phyloP scores from a whole-genome alignment of 805 yeast species.

The Isabelozyma heimii region DNA sequence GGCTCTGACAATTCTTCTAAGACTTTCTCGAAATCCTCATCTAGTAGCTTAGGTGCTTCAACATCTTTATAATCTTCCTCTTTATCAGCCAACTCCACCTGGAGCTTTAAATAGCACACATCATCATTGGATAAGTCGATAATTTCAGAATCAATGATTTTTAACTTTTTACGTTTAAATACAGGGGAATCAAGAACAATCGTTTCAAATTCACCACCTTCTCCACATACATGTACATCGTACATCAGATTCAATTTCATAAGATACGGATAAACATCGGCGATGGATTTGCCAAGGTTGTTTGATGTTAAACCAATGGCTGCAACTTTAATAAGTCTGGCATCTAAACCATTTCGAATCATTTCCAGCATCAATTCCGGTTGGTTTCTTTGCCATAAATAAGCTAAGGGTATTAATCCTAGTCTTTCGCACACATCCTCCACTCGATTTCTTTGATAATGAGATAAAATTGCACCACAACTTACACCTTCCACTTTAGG shows the following conservation, averaged over 20 bases:
- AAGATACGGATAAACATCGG: constrained; percentile 59
- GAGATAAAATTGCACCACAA: constrained; percentile 93
- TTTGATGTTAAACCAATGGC: constrained; percentile 72
- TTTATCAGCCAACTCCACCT: constrained; percentile 47
- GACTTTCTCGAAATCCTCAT: constrained; percentile 37
- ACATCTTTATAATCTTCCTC: constrained; percentile 16
- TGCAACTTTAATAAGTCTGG: constrained; percentile 87
- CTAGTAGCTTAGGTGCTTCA: constrained; percentile 38
- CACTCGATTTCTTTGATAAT: constrained; percentile 92
- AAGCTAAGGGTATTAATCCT: constrained; percentile 68
- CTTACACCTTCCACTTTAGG: constrained; percentile 84
- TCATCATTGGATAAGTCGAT: constrained; percentile 58
- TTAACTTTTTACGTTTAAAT: constrained; percentile 54
- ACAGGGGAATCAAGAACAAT: constrained; percentile 89
- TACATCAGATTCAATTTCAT: constrained; percentile 55
- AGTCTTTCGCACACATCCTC: constrained; percentile 83
- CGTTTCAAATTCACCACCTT: constrained; percentile 98
- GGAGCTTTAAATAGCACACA: constrained; percentile 63
- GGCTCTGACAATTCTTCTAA: constrained; percentile 11
- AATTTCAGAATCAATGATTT: constrained; percentile 36
- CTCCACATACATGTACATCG: constrained; percentile 95
- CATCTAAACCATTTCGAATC: constrained; percentile 66
- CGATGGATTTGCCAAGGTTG: constrained; percentile 69
- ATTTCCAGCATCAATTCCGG: constrained; percentile 77
- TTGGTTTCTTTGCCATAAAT: constrained; percentile 90